Percentiles rank a stretch among this genome's conserved stretches.
Evolutionary conservation across 2,329 filamentous ascomycete species (phyloP).

Genomic region (Rutstroemia sp.): DNA sequence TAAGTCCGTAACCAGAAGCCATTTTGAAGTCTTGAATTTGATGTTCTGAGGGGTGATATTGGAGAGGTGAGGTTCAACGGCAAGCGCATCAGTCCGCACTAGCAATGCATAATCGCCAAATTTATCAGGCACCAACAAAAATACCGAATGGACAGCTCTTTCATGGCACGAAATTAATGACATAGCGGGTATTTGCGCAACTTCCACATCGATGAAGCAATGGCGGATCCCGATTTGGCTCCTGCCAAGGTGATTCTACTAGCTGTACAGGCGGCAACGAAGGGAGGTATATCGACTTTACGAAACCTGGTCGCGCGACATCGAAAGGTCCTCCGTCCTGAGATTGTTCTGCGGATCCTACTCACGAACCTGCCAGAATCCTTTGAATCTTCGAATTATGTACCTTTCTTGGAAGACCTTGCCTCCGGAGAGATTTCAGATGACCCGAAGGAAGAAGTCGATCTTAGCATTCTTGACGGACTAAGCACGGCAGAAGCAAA

Average conservation of each 20-base stretch:
- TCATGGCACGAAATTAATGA: not conserved
- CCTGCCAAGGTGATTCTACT: conserved; percentile 65
- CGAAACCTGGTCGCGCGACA: conserved; percentile 51
- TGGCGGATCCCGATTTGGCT: conserved; percentile 41
- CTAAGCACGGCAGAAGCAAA: conserved; percentile 56
- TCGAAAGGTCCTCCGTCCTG: conserved; percentile 49
- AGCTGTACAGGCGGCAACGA: conserved; percentile 61
- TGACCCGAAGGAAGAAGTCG: conserved; percentile 38
- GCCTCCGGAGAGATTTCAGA: conserved; percentile 17
- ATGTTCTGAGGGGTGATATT: conserved; percentile 11
- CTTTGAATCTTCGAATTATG: conserved; percentile 54
- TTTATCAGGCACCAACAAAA: conserved; percentile 2
- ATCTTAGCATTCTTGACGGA: conserved; percentile 47
- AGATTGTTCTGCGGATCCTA: conserved; percentile 63
- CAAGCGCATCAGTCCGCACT: not conserved
- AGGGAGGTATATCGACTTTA: conserved; percentile 57
- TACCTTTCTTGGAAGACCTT: conserved; percentile 52
- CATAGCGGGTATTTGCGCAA: conserved; percentile 3
- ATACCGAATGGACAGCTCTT: conserved; percentile 8
- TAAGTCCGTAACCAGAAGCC: conserved; percentile 77
- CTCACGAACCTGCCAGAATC: conserved; percentile 73
- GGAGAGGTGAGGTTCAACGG: conserved; percentile 20
- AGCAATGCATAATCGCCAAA: not conserved
- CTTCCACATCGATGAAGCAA: conserved; percentile 17
- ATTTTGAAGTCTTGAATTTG: conserved; percentile 38